Conservation (phyloP, 257 asterid species). For the Hygrophila difformis region DNA sequence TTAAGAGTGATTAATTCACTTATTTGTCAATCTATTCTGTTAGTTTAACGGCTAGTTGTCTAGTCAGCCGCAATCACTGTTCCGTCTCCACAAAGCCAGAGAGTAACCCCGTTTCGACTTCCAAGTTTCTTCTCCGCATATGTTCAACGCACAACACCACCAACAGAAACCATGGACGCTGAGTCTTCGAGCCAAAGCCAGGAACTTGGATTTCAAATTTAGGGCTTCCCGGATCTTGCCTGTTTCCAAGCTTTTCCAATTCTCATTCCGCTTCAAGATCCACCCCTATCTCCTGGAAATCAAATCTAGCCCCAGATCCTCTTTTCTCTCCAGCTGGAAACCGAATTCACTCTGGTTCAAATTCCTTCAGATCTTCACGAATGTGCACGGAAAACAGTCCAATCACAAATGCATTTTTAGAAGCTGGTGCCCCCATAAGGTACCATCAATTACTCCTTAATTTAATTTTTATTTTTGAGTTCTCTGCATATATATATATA, state of each 20-base stretch:
- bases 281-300: slow-evolving; percentile 14
- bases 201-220: slow-evolving; percentile 23
- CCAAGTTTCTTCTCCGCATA: slow-evolving; percentile 12
- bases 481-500: too few species aligned
- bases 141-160: slow-evolving; percentile 17
- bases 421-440: slow-evolving; percentile 17
- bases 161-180: slow-evolving; percentile 33
- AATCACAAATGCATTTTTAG: slow-evolving; percentile 11
- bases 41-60: too few species aligned
- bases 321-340: slow-evolving; percentile 14
- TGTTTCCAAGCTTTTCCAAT: slow-evolving; percentile 16
- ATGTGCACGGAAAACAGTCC: slow-evolving; percentile 2
- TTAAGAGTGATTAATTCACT: too few species aligned
- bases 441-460: not conserved
- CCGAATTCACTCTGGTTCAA: slow-evolving; percentile 13
- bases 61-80: too few species aligned
- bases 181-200: slow-evolving; percentile 29
- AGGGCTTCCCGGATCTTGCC: slow-evolving; percentile 20
- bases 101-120: too few species aligned
- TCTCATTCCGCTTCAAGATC: slow-evolving; percentile 26
- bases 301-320: slow-evolving; percentile 17
- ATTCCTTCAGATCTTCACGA: slow-evolving; percentile 15
- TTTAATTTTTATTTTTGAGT: not conserved
- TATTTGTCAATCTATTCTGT: too few species aligned
- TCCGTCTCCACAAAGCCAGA: too few species aligned